Evolutionary conservation across 139 green algal species (phyloP), one percentile per base, ranked within the genome.

Genomic region (Volvox reticuliferus): DNA sequence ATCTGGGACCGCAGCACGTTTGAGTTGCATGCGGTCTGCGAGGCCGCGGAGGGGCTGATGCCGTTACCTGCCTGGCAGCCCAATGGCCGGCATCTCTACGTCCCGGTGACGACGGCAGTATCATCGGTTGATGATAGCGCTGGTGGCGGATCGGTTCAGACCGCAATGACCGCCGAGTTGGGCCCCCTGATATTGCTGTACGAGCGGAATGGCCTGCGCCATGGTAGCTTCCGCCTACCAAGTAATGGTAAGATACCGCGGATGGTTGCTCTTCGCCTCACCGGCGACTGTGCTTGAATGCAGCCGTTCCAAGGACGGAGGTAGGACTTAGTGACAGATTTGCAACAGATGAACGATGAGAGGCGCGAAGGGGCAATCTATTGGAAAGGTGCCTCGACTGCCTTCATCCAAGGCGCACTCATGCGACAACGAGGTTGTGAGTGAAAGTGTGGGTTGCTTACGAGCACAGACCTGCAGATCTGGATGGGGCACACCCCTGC

Each of bases 121-220:
- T 44, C 90, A 32, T 68, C 9, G 44, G 44, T 55, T 55, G 44
- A 55, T 55, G 9, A 55, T 55, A 55, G 50, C 26, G 79, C 44
- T 87, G 81, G 20, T 19, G 75, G 9, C 30, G 75, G 75, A 17
- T 35, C 17, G 90, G 20, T 69, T 55, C 5, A 9, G 44, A 55
- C 44, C 83, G 44, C 75, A 17, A 44, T n/a, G 55, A 24, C 65
- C 21, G 65, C 33, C 35, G 32, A 32, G 1, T 55, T 14, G 28
- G 9, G 81, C 61, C 68, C 37, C 6, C n/a, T 36, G 16, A 94
- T 99, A 37, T 37, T 97, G 68, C 91, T 99, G 77, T 99, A 95
- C 90, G 98, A 99, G 95, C 88, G 94, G 32, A 99, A 99, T 91
- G 98, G 97, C 3, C 93, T 99, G 69, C 90, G 90, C 76, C 97